Evolutionary conservation across 371 early-diverging fungal genomes (phyloP).

Genomic region (Haplosporangium sp.): DNA sequence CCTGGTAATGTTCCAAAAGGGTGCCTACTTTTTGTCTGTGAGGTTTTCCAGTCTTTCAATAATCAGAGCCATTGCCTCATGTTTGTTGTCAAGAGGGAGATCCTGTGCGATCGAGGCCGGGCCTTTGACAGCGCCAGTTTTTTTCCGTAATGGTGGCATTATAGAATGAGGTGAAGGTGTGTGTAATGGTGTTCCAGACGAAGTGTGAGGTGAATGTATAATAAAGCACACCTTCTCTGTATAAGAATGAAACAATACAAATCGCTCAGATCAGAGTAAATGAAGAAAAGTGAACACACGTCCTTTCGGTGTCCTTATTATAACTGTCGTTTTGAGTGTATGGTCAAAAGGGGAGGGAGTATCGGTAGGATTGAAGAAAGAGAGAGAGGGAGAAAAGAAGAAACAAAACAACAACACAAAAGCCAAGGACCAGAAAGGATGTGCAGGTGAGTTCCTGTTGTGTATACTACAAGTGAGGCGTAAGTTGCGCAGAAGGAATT

Average conservation of each 20-base stretch:
- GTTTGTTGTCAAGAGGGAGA: conserved; percentile 27
- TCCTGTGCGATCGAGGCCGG: conserved; percentile 42
- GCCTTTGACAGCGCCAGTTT: conserved; percentile 21
- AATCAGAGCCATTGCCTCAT: conserved; percentile 35
- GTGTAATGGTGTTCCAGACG: no score
- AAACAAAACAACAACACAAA: neutral
- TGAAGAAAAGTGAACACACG: no score
- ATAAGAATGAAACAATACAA: no score
- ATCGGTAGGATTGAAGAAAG: neutral
- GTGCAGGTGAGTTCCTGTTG: no score
- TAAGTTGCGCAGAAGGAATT: no score
- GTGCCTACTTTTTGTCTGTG: conserved; percentile 45
- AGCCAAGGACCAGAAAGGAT: no score
- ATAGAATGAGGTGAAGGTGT: neutral
- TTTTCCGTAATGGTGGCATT: conserved; percentile 24
- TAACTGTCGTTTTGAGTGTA: neutral
- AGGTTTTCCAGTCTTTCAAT: conserved; percentile 38
- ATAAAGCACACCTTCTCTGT: no score
- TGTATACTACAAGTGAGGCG: no score
- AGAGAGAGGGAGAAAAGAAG: neutral
- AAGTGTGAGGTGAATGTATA: no score
- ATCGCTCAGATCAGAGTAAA: no score
- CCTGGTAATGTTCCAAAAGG: no score
- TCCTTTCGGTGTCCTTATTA: no score
- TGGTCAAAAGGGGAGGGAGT: neutral